Percentiles rank a stretch among this genome's conserved stretches.
Conservation (phyloP, 192 early-diverging fungal species). For the Coemansia sp. region DNA sequence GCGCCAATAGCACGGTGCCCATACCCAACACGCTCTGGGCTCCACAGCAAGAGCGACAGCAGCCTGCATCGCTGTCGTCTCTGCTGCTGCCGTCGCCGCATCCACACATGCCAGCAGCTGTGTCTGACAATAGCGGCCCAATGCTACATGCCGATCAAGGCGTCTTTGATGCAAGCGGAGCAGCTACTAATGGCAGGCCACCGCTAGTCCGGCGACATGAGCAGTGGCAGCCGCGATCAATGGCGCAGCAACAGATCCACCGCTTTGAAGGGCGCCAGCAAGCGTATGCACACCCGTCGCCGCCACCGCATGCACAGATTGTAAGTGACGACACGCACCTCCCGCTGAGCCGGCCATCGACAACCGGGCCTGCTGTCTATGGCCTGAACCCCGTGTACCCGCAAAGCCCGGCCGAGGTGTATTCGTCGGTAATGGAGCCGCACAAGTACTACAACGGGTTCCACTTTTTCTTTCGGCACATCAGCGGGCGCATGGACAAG, state of each 20-base stretch:
- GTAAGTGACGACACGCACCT: constrained; percentile 21
- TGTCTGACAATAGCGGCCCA: background rate
- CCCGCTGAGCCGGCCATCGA: constrained; percentile 40
- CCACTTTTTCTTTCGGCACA: constrained; percentile 83
- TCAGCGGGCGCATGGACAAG: constrained; percentile 83
- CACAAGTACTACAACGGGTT: constrained; percentile 93
- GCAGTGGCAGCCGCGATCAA: constrained; percentile 26
- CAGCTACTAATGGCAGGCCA: constrained; percentile 6
- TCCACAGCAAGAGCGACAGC: constrained; percentile 17
- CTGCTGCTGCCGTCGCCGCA: constrained; percentile 6
- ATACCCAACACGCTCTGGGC: constrained; percentile 53
- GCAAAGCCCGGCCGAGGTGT: constrained; percentile 62
- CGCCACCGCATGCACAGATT: constrained; percentile 24
- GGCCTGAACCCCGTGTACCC: constrained; percentile 49
- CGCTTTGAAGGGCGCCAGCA: constrained; percentile 8
- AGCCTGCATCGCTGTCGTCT: background rate
- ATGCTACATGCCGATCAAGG: background rate
- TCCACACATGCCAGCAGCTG: constrained; percentile 6
- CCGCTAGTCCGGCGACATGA: constrained; percentile 16
- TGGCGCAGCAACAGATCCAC: constrained; percentile 2
- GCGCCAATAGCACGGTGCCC: constrained; percentile 33
- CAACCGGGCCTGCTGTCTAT: constrained; percentile 47
- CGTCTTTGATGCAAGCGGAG: background rate
- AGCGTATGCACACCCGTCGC: constrained; percentile 10
- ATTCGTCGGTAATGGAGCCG: constrained; percentile 74